Base-by-base conservation (phyloP, 1,284 basidiomycete genomes). In the Cerioporus squamosus region DNA sequence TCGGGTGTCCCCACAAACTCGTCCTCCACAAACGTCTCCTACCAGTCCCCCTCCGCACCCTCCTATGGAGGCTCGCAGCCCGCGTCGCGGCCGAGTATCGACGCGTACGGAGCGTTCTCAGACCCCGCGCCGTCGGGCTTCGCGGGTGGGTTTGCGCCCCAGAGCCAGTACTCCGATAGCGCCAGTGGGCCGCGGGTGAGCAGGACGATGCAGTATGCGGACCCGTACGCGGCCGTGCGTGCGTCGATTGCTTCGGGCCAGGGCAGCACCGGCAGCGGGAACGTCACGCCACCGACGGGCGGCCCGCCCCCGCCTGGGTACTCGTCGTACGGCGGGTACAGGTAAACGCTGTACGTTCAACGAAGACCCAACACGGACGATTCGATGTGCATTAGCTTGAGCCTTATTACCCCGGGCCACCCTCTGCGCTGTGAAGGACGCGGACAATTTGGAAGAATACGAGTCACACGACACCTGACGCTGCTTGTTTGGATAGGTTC, bases 201-300 rank as follows among this genome's bases (percentile, higher is more conserved):
- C 72, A 78, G 93, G 67, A 95, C 93, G 52, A 94, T 95, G 93
- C 87, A 93, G 74, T 93, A 91, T 68, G 88, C 90, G 20, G 90
- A 93, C 69, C 90, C 89, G 10, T 92, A 92, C 67, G 88, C 89
- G 14, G 88, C 86, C 14, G 88, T 92, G 23, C 80, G 88, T 20
- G 86, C 86, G 10, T 81, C 70, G 33, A 59, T 73, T 9, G 51
- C 65, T 7, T 44, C 60, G 1, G 61, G 60, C 6, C 60, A 54
- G 33, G 31, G 48, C 6, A 26, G 42, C 14, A 38, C 60, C 5
- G 54, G 42, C 3, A 48, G 49, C 17, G 63, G 62, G 14, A 53
- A 44, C 20, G 52, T 38, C n/a, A 64, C 61, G 17, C 59, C 57
- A n/a, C 62, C 59, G 1, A 42, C 57, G 0, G 60, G 62, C 7